phyloP scores from a whole-genome alignment of 768 basidiomycete genomes.

The button mushroom (Agaricus bisporus) region DNA sequence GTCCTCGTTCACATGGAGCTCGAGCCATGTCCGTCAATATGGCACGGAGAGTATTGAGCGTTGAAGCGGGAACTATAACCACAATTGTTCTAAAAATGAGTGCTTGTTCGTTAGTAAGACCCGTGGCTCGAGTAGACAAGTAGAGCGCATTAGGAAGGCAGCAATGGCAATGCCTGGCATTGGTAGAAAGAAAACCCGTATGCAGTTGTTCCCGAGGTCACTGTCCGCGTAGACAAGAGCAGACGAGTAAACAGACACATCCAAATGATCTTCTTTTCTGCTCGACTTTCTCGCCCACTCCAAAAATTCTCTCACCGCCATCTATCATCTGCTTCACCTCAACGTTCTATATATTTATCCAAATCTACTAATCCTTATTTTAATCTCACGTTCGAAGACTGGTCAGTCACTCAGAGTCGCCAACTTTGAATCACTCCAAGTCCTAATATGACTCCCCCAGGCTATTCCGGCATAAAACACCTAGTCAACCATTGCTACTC shows the following conservation, averaged over 20 bases:
- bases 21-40: too few species aligned
- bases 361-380: slow-evolving; percentile 79
- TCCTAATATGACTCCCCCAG: slow-evolving; percentile 15
- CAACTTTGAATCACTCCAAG: too few species aligned
- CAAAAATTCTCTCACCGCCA: slow-evolving; percentile 1
- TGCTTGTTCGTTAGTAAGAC: neutral
- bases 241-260: slow-evolving; percentile 1
- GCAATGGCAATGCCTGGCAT: too few species aligned
- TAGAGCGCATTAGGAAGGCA: too few species aligned
- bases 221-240: neutral
- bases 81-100: too few species aligned
- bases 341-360: slow-evolving; percentile 64
- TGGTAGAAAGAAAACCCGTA: too few species aligned
- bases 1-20: too few species aligned
- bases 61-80: too few species aligned
- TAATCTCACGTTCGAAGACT: slow-evolving; percentile 88
- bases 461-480: slow-evolving; percentile 68
- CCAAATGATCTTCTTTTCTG: slow-evolving; percentile 8
- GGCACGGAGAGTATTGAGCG: too few species aligned
- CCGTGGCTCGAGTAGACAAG: too few species aligned
- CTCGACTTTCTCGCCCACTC: slow-evolving; percentile 12
- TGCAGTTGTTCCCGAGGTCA: too few species aligned
- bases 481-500: slow-evolving; percentile 66
- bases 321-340: slow-evolving; percentile 18
- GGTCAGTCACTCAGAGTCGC: slow-evolving; percentile 39